Percentiles rank a stretch among this genome's conserved stretches.
Conservation (phyloP, 148 eudicot genomes). For the Selenicereus undatus region DNA sequence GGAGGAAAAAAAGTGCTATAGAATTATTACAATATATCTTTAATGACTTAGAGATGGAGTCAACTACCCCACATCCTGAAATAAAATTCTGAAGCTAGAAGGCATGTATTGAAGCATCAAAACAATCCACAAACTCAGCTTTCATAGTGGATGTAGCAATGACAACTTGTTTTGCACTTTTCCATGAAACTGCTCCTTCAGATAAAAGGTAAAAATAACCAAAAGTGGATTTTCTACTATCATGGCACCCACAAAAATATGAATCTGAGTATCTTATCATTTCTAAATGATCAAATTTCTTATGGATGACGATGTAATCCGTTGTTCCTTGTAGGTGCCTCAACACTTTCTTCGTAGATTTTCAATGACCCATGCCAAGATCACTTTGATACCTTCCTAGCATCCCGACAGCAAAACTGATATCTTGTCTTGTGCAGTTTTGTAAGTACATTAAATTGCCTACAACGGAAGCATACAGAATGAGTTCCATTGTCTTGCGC, state of each 20-base stretch:
- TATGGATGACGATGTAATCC: not conserved
- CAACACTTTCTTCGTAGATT: conserved; percentile 10
- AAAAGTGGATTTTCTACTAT: not conserved
- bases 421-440: not conserved
- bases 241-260: not conserved
- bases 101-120: too few species aligned
- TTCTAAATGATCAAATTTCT: not conserved
- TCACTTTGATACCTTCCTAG: conserved; percentile 14
- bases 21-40: too few species aligned
- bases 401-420: conserved; percentile 2
- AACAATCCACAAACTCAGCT: too few species aligned
- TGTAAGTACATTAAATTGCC: conserved; percentile 3
- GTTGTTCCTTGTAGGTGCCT: conserved; percentile 13
- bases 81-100: too few species aligned
- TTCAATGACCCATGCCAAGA: not conserved
- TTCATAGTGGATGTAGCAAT: not conserved
- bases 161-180: not conserved
- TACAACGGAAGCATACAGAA: not conserved
- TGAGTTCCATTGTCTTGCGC: not conserved
- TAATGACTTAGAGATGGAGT: too few species aligned
- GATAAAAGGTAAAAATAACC: not conserved
- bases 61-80: too few species aligned
- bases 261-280: not conserved
- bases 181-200: not conserved
- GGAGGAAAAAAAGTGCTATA: too few species aligned